A percentile compares a stretch with the other conserved stretches of the same genome.
Conservation (phyloP, 306 rosid genomes). For the Albizia julibrissin region DNA sequence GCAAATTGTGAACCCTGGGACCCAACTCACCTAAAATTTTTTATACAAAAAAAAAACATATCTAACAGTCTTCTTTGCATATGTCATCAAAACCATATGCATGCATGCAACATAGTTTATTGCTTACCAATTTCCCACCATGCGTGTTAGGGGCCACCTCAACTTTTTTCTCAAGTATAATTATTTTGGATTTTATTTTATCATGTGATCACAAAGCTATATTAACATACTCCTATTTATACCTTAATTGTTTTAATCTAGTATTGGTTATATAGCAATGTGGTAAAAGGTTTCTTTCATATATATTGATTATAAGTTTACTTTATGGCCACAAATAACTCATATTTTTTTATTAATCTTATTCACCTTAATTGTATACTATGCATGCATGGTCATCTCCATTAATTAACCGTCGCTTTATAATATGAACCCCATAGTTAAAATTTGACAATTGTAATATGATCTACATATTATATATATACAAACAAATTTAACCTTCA, state of each 20-base stretch:
- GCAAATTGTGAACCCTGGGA: too few relatives aligned
- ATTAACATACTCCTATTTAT: not conserved
- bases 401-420: too few relatives aligned
- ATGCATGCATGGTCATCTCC: not conserved
- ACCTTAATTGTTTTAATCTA: too few relatives aligned
- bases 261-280: too few relatives aligned
- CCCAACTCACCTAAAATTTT: too few relatives aligned
- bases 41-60: not conserved
- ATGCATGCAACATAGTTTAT: not conserved
- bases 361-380: too few relatives aligned
- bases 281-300: not conserved
- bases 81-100: not conserved
- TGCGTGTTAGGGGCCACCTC: not conserved
- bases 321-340: not conserved
- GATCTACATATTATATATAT: too few relatives aligned
- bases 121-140: not conserved
- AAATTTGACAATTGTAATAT: not conserved
- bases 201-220: too few relatives aligned
- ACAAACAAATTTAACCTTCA: not conserved
- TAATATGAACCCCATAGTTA: not conserved
- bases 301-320: too few relatives aligned
- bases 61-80: not conserved
- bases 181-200: too few relatives aligned
- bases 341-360: too few relatives aligned
- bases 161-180: not conserved